Conservation (phyloP, 129 eudicot species). For the Chrysanthemum seticuspe region DNA sequence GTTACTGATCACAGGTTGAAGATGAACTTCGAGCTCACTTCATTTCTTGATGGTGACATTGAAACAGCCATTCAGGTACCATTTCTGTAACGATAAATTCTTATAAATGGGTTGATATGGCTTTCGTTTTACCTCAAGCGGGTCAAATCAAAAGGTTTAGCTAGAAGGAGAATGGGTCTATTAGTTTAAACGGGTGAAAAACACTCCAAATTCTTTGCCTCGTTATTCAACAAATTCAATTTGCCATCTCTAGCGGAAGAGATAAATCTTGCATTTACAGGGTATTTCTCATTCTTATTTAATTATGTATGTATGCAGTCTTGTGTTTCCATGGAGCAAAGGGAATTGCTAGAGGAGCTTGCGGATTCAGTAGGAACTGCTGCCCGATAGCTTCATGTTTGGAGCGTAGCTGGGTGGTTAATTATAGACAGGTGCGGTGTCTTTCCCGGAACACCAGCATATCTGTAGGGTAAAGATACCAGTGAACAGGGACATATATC, state of each 20-base stretch:
- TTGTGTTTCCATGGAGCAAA: slow-evolving; percentile 77
- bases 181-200: neutral
- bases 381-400: slow-evolving; percentile 29
- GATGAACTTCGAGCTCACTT: slow-evolving; percentile 90
- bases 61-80: slow-evolving; percentile 95
- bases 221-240: too few relatives aligned
- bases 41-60: slow-evolving; percentile 88
- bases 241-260: too few relatives aligned
- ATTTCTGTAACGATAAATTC: neutral
- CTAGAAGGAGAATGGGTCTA: neutral
- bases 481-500: neutral
- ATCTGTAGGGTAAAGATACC: too few relatives aligned
- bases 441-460: too few relatives aligned
- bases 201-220: neutral
- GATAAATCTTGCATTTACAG: too few relatives aligned
- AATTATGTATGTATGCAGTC: slow-evolving; percentile 47
- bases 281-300: too few relatives aligned
- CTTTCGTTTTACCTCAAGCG: neutral
- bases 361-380: slow-evolving; percentile 64
- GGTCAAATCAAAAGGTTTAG: neutral
- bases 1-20: slow-evolving; percentile 97
- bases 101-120: neutral
- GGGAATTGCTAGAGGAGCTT: slow-evolving; percentile 86
- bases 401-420: slow-evolving; percentile 1
- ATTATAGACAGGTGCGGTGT: too few relatives aligned